phyloP scores from a whole-genome alignment of 495 filamentous ascomycete genomes.

The Niebla homalea region DNA sequence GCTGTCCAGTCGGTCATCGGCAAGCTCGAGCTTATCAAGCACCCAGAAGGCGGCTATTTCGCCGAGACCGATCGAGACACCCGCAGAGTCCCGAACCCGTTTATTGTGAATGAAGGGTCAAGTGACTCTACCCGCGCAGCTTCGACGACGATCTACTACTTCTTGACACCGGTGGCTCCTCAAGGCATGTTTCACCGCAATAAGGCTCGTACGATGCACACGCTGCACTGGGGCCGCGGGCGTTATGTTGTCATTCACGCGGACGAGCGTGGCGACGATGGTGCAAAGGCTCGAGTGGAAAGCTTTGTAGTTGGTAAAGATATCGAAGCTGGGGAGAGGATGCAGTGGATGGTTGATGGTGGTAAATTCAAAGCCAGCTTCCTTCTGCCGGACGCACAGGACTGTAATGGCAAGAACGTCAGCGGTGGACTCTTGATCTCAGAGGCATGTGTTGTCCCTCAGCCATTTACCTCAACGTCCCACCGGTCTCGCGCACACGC shows the following conservation, averaged over 20 bases:
- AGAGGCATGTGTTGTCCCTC: slow-evolving; percentile 29
- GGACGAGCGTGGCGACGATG: slow-evolving; percentile 25
- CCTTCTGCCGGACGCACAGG: slow-evolving; percentile 33
- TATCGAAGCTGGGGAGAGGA: slow-evolving; percentile 39
- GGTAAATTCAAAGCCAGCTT: slow-evolving; percentile 50
- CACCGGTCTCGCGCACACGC: not conserved
- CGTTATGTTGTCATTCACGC: slow-evolving; percentile 48
- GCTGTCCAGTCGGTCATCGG: slow-evolving; percentile 27
- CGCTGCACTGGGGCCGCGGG: slow-evolving; percentile 44
- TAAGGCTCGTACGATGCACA: slow-evolving; percentile 45
- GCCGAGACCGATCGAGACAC: slow-evolving; percentile 45
- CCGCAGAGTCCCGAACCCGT: slow-evolving; percentile 36
- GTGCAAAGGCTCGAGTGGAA: slow-evolving; percentile 35
- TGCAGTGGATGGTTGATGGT: slow-evolving; percentile 58
- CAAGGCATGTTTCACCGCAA: slow-evolving; percentile 50
- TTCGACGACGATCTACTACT: slow-evolving; percentile 46
- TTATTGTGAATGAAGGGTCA: slow-evolving; percentile 20
- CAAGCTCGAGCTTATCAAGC: slow-evolving; percentile 31
- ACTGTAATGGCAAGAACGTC: slow-evolving; percentile 15
- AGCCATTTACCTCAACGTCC: not conserved
- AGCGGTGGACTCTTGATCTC: slow-evolving; percentile 45
- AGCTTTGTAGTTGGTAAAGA: slow-evolving; percentile 48
- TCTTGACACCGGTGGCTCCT: slow-evolving; percentile 42
- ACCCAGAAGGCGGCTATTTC: slow-evolving; percentile 56
- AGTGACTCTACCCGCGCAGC: slow-evolving; percentile 28